These are phyloP conservation scores for Escovopsis sp. DNA, from an alignment of 2,329 filamentous ascomycete species.

Conservation along the genomic window DNA sequence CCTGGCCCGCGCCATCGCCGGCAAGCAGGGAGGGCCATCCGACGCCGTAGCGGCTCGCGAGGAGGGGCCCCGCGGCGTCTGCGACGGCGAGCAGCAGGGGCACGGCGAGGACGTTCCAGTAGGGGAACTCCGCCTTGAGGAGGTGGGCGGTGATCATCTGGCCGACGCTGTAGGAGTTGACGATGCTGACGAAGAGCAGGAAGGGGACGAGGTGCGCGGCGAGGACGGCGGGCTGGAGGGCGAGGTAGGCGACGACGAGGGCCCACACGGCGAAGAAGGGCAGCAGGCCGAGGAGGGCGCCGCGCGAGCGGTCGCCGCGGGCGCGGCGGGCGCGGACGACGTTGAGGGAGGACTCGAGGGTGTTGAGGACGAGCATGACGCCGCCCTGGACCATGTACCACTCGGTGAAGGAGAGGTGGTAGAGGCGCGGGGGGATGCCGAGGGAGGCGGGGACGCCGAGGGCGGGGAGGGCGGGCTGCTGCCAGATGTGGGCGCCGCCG, in stretches of 20 bases:
- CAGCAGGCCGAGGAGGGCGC: slow-evolving; percentile 66
- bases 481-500: slow-evolving; percentile 88
- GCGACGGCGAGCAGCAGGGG: slow-evolving; percentile 66
- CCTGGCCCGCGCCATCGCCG: slow-evolving; percentile 68
- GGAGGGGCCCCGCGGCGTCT: slow-evolving; percentile 61
- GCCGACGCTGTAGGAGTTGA: slow-evolving; percentile 91
- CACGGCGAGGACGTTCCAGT: slow-evolving; percentile 70
- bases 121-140: slow-evolving; percentile 76
- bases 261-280: slow-evolving; percentile 71
- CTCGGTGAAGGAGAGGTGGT: slow-evolving; percentile 73
- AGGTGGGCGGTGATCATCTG: slow-evolving; percentile 93
- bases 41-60: slow-evolving; percentile 44
- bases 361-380: slow-evolving; percentile 59
- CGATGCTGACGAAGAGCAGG: slow-evolving; percentile 69
- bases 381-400: slow-evolving; percentile 86
- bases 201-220: slow-evolving; percentile 79
- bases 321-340: slow-evolving; percentile 69
- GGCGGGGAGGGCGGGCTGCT: slow-evolving; percentile 60
- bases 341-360: slow-evolving; percentile 61
- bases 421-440: slow-evolving; percentile 55
- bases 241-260: slow-evolving; percentile 64
- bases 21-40: slow-evolving; percentile 61
- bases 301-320: slow-evolving; percentile 55
- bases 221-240: slow-evolving; percentile 72
- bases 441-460: slow-evolving; percentile 50